Evolutionary conservation across 768 basidiomycete genomes (phyloP), one percentile per base, ranked within the genome.

Genomic region (Termitomyces sp.): DNA sequence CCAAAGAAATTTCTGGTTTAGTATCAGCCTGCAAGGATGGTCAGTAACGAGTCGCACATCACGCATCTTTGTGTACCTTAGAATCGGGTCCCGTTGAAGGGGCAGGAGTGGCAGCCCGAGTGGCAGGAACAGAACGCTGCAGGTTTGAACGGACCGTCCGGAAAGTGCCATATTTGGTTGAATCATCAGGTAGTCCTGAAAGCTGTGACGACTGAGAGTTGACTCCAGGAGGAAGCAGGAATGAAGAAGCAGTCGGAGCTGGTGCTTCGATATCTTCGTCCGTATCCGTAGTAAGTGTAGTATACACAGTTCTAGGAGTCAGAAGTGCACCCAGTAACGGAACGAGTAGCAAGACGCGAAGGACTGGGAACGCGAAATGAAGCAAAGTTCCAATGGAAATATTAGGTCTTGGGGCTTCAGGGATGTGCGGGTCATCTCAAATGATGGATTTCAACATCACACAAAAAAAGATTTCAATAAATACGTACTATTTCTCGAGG

Each of bases 131-230:
- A 32, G 85, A 85, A 37, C 73, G 70, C 47, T 77, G 78, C 26
- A 78, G 62, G 34, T 72, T 71, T n/a, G 80, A 80, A 30, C 76
- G 77, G 14, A 73, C 67, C 24, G 72, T 71, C 37, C 71, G 74
- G 76, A 90, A 90, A 12, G 90, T 91, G 15, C 90, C 90, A 65
- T 92, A 92, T 67, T 88, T 90, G 68, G 73, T 77, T 19, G 70
- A 62, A 56, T 78, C 75, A 47, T 70, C 63, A 46, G 68, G 66
- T 56, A 71, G 64, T 10, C 71, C 71, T 14, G 75, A 63, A 28
- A 77, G 68, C 43, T 78, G 68, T 30, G 85, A 82, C 0, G 78
- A 58, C 28, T 71, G 72, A 30, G 75, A 70, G 35, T 66, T 67
- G 24, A 68, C 67, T 22, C 76, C 83, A 2, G 81, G 69, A 22